A percentile compares a stretch with the other conserved stretches of the same genome.
Conservation (phyloP, 306 rosid species). For the Cercis canadensis region DNA sequence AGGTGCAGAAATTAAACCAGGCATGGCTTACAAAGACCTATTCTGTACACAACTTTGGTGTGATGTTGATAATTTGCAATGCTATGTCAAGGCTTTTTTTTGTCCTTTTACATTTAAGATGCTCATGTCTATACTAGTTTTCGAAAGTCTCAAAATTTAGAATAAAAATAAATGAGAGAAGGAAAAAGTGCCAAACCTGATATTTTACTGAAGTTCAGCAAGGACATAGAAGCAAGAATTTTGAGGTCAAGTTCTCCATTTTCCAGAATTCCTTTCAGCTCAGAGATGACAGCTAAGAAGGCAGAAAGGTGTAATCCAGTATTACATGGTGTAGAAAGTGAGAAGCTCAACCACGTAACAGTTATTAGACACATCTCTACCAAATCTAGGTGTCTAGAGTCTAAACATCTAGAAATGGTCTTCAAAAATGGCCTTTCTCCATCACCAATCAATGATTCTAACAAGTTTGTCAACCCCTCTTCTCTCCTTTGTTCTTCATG, state of each 20-base stretch:
- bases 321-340: constrained; percentile 46
- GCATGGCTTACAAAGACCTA: no score
- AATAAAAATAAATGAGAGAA: not conserved
- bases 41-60: no score
- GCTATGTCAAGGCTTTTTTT: not conserved
- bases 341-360: constrained; percentile 74
- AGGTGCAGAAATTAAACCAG: no score
- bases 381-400: constrained; percentile 56
- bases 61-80: no score
- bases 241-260: constrained; percentile 60
- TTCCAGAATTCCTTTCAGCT: constrained; percentile 55
- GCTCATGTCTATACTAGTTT: not conserved
- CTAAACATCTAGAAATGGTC: constrained; percentile 58
- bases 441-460: constrained; percentile 55
- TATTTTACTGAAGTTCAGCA: constrained; percentile 77
- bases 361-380: constrained; percentile 58
- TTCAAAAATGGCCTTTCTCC: constrained; percentile 67
- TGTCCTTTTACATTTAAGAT: not conserved
- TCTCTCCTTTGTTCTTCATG: constrained; percentile 52
- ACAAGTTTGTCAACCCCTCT: constrained; percentile 60
- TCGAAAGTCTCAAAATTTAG: not conserved
- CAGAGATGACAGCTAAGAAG: constrained; percentile 55
- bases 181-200: constrained; percentile 57
- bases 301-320: constrained; percentile 61
- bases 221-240: constrained; percentile 70